Conservation (phyloP, 2,329 filamentous ascomycete species). For the Scedosporium apiospermum region DNA sequence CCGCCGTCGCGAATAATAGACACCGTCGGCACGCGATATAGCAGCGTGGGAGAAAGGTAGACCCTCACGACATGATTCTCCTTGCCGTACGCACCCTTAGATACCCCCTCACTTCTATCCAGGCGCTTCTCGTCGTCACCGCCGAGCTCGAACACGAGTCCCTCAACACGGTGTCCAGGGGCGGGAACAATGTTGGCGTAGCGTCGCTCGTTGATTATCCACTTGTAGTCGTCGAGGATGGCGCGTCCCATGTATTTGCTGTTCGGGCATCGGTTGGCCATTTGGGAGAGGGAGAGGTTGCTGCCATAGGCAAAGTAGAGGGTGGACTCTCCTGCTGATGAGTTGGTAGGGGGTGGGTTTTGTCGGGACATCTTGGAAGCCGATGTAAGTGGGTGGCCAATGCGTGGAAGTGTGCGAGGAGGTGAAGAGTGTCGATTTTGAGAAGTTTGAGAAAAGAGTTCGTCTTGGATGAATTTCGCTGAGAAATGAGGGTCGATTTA, state of each 20-base stretch:
- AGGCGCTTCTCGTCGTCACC: neutral
- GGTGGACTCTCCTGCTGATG: neutral
- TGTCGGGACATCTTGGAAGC: neutral
- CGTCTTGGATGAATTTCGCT: no score
- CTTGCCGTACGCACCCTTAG: no score
- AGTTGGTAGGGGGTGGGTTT: neutral
- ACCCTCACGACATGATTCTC: no score
- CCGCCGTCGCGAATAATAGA: no score
- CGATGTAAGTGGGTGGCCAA: neutral
- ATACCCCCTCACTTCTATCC: neutral
- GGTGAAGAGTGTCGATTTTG: no score
- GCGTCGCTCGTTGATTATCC: constrained; percentile 37
- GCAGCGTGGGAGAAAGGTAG: no score
- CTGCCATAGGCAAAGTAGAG: constrained; percentile 37
- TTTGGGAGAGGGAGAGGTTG: constrained; percentile 34
- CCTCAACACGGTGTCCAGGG: neutral
- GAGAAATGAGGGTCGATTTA: no score
- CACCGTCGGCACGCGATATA: no score
- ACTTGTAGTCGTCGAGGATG: constrained; percentile 26
- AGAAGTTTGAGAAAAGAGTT: no score
- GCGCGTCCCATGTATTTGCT: constrained; percentile 29
- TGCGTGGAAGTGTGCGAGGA: no score
- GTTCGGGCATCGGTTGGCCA: constrained; percentile 31
- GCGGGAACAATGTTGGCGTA: constrained; percentile 28
- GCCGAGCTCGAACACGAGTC: neutral